Evolutionary conservation across 371 early-diverging fungal genomes (phyloP).

Genomic region (Caulochytrium protostelioides): DNA sequence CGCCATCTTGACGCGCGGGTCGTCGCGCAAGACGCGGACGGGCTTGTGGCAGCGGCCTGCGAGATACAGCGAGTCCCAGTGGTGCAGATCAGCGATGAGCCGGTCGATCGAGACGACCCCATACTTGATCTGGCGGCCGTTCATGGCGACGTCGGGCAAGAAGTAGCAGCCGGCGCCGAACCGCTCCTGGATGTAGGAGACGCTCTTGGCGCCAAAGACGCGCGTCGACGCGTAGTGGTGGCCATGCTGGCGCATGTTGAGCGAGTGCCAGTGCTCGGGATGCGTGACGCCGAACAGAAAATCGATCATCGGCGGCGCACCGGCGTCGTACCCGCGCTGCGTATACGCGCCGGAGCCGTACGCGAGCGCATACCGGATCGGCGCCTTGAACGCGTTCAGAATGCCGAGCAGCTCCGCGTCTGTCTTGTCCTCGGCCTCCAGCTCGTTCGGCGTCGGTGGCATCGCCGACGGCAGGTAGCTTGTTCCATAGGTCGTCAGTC

Average conservation of each 20-base stretch:
- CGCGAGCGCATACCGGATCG: constrained; percentile 59
- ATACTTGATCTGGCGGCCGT: constrained; percentile 56
- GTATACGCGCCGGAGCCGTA: constrained; percentile 87
- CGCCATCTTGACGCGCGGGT: constrained; percentile 62
- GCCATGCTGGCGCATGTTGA: constrained; percentile 72
- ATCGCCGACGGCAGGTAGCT: no score
- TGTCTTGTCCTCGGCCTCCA: no score
- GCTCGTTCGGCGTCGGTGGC: no score
- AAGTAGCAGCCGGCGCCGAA: constrained; percentile 83
- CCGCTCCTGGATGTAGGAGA: constrained; percentile 53
- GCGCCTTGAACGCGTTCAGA: constrained; percentile 14
- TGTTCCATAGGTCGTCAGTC: no score
- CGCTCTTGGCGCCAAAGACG: constrained; percentile 41
- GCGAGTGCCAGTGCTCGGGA: constrained; percentile 86
- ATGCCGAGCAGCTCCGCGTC: constrained; percentile 5
- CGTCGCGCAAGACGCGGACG: constrained; percentile 59
- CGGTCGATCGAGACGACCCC: constrained; percentile 81
- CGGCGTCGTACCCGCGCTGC: constrained; percentile 50
- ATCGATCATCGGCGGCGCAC: constrained; percentile 56
- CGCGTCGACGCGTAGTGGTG: constrained; percentile 66
- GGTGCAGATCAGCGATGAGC: constrained; percentile 59
- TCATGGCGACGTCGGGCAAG: constrained; percentile 70
- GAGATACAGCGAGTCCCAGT: constrained; percentile 85
- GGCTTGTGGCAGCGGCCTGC: constrained; percentile 96
- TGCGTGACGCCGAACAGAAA: constrained; percentile 89